Conservation (phyloP, 2,329 filamentous ascomycete genomes). For the Zasmidium cellare region DNA sequence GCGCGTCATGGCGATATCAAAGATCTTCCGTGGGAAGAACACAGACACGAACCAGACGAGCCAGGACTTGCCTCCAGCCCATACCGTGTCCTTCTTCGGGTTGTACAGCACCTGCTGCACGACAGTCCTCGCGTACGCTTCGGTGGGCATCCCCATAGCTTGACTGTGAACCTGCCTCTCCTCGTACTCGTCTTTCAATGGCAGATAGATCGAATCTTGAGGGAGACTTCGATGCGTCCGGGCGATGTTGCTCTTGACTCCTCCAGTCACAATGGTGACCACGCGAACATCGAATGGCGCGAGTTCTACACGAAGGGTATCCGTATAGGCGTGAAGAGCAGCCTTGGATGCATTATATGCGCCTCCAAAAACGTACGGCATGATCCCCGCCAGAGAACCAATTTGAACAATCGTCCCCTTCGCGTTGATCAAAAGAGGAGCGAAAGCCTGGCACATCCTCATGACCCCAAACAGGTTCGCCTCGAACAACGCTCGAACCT, state of each 20-base stretch:
- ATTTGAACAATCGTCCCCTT: conserved; percentile 48
- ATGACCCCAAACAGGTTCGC: conserved; percentile 61
- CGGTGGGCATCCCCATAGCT: conserved; percentile 52
- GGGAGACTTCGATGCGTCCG: conserved; percentile 51
- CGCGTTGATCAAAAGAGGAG: conserved; percentile 52
- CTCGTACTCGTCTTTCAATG: conserved; percentile 54
- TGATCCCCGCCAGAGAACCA: conserved; percentile 44
- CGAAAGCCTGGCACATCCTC: conserved; percentile 57
- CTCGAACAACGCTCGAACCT: conserved; percentile 51
- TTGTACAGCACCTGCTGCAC: conserved; percentile 51
- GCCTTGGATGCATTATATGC: conserved; percentile 62
- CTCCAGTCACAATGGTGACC: conserved; percentile 56
- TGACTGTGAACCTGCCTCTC: conserved; percentile 56
- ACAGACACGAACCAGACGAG: conserved; percentile 50
- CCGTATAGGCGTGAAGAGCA: conserved; percentile 58
- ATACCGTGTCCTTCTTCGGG: conserved; percentile 45
- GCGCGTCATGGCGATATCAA: conserved; percentile 46
- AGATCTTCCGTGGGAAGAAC: conserved; percentile 46
- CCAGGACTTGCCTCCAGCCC: conserved; percentile 55
- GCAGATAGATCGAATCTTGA: conserved; percentile 52
- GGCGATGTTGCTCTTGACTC: conserved; percentile 60
- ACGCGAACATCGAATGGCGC: conserved; percentile 52
- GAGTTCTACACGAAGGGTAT: conserved; percentile 60
- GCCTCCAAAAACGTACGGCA: conserved; percentile 44
- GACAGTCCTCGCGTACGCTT: conserved; percentile 56